Evolutionary conservation across 768 basidiomycete species (phyloP), one percentile per base, ranked within the genome.

Genomic region (Kondoa subrosea): DNA sequence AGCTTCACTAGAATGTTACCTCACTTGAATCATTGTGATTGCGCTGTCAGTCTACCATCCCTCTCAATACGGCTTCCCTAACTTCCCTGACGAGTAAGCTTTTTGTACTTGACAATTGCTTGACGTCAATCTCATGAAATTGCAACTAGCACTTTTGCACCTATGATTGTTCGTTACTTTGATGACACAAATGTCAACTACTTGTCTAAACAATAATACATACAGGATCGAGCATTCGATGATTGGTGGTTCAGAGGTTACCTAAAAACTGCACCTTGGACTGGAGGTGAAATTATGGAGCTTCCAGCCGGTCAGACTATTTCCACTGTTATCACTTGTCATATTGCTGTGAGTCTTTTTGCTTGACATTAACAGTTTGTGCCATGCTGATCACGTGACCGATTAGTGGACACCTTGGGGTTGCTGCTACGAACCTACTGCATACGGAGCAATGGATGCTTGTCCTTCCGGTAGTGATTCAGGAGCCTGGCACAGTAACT

Each of bases 191-290:
- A n/a, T n/a, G n/a, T n/a, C n/a, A n/a, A n/a, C n/a, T n/a, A n/a
- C n/a, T n/a, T n/a, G n/a, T n/a, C n/a, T n/a, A n/a, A n/a, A n/a
- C n/a, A n/a, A n/a, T n/a, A n/a, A n/a, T n/a, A n/a, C n/a, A n/a
- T n/a, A n/a, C n/a, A n/a, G n/a, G n/a, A n/a, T n/a, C n/a, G n/a
- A n/a, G n/a, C n/a, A n/a, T n/a, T n/a, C n/a, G n/a, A n/a, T 21
- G 40, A 59, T 59, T 59, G 58, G 58, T 59, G 58, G 58, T 59
- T 59, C 58, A 4, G 58, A 8, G 58, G 58, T 27, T 59, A 25
- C 58, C 29, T 31, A 15, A 4, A 59, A 12, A 14, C 30, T 25
- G 25, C 58, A 8, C 40, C 40, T 21, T 8, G 21, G 14, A 59
- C 58, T 59, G 58, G 58, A 25, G 58, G 58, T 14, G 58, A 59